Evolutionary conservation across 345 rosid species (phyloP).

Genomic region (Chamaenerion angustifolium): DNA sequence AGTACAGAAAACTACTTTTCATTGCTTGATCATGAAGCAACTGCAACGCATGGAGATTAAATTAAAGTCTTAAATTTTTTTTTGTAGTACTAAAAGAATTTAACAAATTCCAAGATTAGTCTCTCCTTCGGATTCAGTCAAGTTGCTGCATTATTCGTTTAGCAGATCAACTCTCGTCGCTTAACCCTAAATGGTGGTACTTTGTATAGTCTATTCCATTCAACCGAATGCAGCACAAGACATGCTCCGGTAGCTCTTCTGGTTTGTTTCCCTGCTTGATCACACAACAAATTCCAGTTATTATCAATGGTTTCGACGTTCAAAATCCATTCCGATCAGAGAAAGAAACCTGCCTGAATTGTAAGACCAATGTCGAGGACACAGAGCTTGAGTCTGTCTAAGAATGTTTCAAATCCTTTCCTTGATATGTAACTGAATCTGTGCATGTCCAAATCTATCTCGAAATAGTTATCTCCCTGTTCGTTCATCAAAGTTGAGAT

Average conservation of each 20-base stretch:
- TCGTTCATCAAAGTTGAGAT: no score
- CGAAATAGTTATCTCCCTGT: conserved; percentile 81
- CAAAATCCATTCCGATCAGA: neutral
- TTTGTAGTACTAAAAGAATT: no score
- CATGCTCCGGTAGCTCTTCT: conserved; percentile 86
- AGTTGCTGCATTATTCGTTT: no score
- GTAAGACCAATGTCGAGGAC: conserved; percentile 83
- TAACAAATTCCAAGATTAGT: no score
- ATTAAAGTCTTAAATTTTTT: no score
- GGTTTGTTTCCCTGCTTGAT: conserved; percentile 57
- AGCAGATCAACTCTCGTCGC: conserved; percentile 17
- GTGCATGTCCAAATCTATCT: conserved; percentile 89
- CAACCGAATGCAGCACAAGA: conserved; percentile 65
- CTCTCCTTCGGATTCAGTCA: no score
- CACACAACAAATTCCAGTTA: conserved; percentile 1
- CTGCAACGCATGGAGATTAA: no score
- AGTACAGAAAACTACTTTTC: no score
- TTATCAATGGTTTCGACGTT: neutral
- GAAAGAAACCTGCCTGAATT: conserved; percentile 42
- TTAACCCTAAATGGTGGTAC: conserved; percentile 41
- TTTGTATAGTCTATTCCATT: conserved; percentile 60
- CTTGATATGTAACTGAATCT: conserved; percentile 79
- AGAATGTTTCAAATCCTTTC: conserved; percentile 76
- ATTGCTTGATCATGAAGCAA: no score
- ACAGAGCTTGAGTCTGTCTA: conserved; percentile 58